Conservation (phyloP, 805 yeast species). For the Barnettozyma pratensis region DNA sequence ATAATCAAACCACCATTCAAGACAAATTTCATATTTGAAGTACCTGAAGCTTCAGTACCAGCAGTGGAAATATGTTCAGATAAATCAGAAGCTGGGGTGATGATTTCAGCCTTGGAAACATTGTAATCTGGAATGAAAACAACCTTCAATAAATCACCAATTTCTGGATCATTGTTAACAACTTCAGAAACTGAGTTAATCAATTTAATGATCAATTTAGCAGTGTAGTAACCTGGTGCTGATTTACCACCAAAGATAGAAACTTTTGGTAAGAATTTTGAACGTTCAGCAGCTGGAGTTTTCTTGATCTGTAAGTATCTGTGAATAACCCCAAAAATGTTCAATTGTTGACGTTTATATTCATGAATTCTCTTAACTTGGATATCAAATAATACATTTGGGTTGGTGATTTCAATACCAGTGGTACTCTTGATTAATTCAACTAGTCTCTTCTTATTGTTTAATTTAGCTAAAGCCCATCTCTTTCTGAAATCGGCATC, state of each 20-base stretch:
- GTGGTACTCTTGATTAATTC: constrained; percentile 60
- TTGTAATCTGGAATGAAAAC: constrained; percentile 89
- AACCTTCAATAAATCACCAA: constrained; percentile 75
- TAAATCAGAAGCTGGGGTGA: constrained; percentile 84
- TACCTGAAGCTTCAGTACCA: constrained; percentile 95
- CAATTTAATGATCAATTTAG: constrained; percentile 83
- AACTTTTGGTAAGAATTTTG: constrained; percentile 64
- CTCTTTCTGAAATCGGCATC: constrained; percentile 60
- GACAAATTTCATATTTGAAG: constrained; percentile 93
- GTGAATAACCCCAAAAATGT: constrained; percentile 83
- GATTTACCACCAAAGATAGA: constrained; percentile 90
- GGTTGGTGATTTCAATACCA: constrained; percentile 50
- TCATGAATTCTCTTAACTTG: constrained; percentile 96
- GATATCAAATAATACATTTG: constrained; percentile 76
- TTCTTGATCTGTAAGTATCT: constrained; percentile 75
- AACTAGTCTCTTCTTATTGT: constrained; percentile 67
- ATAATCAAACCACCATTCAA: constrained; percentile 90
- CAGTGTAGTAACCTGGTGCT: constrained; percentile 97
- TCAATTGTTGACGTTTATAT: constrained; percentile 91
- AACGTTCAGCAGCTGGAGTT: constrained; percentile 57
- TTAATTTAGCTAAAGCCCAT: constrained; percentile 69
- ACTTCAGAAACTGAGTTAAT: constrained; percentile 78
- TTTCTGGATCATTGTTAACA: constrained; percentile 70
- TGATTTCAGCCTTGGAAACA: constrained; percentile 89
- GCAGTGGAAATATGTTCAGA: constrained; percentile 95